Conservation (phyloP, 176 grass and related monocot genomes). For the Microstegium vimineum region DNA sequence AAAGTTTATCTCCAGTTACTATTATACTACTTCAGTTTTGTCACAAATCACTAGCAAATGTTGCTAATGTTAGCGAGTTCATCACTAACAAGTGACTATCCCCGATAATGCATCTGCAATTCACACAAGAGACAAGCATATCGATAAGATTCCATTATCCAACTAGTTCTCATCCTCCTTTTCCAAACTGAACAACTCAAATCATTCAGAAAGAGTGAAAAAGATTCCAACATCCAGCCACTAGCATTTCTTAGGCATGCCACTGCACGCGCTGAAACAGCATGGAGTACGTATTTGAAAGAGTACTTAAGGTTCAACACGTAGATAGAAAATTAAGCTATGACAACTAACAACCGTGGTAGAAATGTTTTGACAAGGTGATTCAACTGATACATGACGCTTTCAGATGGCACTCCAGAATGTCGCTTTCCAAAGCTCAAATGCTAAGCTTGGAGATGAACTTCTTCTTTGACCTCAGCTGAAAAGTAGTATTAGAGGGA, state of each 20-base stretch:
- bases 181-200: slow-evolving; percentile 1
- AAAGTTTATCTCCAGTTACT: background rate
- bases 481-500: background rate
- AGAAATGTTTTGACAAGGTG: background rate
- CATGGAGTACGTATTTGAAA: background rate
- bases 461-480: slow-evolving; percentile 30
- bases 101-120: background rate
- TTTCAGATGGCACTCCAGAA: slow-evolving; percentile 12
- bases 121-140: background rate
- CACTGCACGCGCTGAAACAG: background rate
- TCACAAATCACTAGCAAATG: background rate
- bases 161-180: background rate
- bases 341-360: background rate
- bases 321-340: background rate
- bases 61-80: background rate
- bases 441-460: background rate
- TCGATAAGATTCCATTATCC: background rate
- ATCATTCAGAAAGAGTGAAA: background rate
- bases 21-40: background rate
- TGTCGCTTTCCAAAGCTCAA: background rate
- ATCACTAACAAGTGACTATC: background rate
- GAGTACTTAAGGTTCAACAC: background rate
- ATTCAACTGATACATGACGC: background rate
- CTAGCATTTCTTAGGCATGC: slow-evolving; percentile 1
- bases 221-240: background rate